Evolutionary conservation across 2,329 filamentous ascomycete species (phyloP), one percentile per base, ranked within the genome.

Genomic region (Curvularia sp.): DNA sequence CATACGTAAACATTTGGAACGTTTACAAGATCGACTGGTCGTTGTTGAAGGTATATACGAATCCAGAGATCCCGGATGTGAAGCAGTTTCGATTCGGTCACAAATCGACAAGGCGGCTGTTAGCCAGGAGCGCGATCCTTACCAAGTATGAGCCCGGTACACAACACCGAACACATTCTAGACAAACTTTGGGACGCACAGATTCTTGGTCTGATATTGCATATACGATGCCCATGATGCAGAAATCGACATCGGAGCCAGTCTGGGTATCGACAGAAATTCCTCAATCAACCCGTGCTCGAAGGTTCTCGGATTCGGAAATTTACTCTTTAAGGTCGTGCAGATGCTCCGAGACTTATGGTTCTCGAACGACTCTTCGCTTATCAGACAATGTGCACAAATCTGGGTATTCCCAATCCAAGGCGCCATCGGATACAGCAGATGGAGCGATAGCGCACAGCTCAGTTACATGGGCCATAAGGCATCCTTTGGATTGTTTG

Each of bases 1-100:
- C 72, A 1, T 76, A 75, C 52, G 73, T 76, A 28, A 75, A 76
- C 43, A 67, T 75, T 13, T 66, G 71, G 10, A 64, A 74, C 49
- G 65, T 77, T 1, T 77, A 77, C 61, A 69, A 69, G 39, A 71
- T 75, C 49, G 66, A 75, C 8, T 72, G 70, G 68, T 59, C 64
- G 7, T 53, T 67, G 26, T 57, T 77, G 22, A 65, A 59, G 30
- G 35, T 64, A 6, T 76, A 75, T 30, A 51, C 56, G 5, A 75
- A 75, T 47, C 64, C 69, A 8, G 65, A 71, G 12, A 67, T 54
- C 1, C 68, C 70, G 2, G 22, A 55, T 4, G 53, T 42, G 6
- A 48, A 60, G 4, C 20, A 52, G 1, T 74, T 68, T 43, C 59
- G 54, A 1, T 70, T 76, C 30, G 67, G 72, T 15, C 58, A 64